Evolutionary conservation across 2,329 filamentous ascomycete genomes (phyloP).

Genomic region (Fusarium phyllophilum): DNA sequence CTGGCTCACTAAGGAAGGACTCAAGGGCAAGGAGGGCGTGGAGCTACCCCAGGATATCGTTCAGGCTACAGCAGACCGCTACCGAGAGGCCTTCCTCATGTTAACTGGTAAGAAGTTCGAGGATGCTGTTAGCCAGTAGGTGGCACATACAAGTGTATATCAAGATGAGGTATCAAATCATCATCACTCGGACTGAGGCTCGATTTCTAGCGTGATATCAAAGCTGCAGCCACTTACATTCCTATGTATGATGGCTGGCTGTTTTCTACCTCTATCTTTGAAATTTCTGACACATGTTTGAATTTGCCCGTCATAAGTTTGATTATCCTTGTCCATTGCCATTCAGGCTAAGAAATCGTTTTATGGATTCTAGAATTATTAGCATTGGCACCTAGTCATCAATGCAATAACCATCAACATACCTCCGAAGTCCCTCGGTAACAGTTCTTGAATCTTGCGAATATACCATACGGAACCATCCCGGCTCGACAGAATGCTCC

Average conservation of each 20-base stretch:
- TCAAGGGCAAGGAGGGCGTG: constrained; percentile 54
- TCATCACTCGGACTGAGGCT: constrained; percentile 14
- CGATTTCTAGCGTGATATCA: constrained; percentile 25
- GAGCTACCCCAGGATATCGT: constrained; percentile 79
- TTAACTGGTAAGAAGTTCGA: constrained; percentile 66
- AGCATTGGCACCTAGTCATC: neutral
- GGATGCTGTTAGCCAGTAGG: constrained; percentile 35
- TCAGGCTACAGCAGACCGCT: constrained; percentile 73
- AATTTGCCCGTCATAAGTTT: neutral
- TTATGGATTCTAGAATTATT: constrained; percentile 25
- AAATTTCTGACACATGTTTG: neutral
- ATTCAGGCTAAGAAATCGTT: constrained; percentile 15
- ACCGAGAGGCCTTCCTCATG: constrained; percentile 77
- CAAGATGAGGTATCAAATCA: constrained; percentile 5
- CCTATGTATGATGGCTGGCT: neutral
- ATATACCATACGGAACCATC: constrained; percentile 66
- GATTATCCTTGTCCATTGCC: neutral
- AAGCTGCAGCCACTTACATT: neutral
- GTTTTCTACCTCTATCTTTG: constrained; percentile 7
- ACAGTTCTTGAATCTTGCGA: constrained; percentile 51
- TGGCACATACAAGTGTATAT: neutral
- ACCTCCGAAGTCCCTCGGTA: constrained; percentile 52
- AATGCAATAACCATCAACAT: neutral
- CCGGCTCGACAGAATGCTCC: constrained; percentile 56
- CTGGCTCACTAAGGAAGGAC: constrained; percentile 77